Evolutionary conservation across 2,329 filamentous ascomycete genomes (phyloP).

Genomic region (Emergomyces pasteurianus): DNA sequence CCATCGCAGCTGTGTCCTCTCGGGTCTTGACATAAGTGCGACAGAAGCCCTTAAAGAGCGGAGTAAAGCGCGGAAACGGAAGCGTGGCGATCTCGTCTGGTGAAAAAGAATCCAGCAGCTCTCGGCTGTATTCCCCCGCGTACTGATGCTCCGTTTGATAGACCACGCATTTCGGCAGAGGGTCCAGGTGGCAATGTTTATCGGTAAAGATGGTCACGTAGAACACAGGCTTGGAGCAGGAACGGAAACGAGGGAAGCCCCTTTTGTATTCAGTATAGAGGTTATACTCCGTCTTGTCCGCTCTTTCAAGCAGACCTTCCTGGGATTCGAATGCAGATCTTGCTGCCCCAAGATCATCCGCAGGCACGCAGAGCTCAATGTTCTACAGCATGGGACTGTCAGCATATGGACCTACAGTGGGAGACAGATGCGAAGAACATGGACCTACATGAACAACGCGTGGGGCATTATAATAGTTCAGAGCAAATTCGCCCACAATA

Average conservation of each 20-base stretch:
- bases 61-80: constrained; percentile 14
- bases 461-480: constrained; percentile 9
- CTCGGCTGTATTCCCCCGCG: constrained; percentile 61
- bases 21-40: constrained; percentile 10
- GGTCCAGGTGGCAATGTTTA: constrained; percentile 10
- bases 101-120: constrained; percentile 57
- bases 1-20: constrained; percentile 17
- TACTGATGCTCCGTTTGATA: constrained; percentile 36
- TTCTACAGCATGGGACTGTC: not conserved
- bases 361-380: constrained; percentile 7
- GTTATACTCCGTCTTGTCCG: constrained; percentile 7
- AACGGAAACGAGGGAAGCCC: constrained; percentile 11
- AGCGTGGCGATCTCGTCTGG: constrained; percentile 19
- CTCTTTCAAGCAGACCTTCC: constrained; percentile 31
- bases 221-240: constrained; percentile 4
- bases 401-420: not conserved
- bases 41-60: constrained; percentile 13
- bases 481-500: constrained; percentile 8
- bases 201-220: constrained; percentile 12
- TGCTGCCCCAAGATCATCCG: not conserved
- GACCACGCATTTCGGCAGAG: constrained; percentile 7
- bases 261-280: constrained; percentile 17
- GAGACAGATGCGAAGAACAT: not conserved
- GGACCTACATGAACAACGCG: constrained; percentile 5
- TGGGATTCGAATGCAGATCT: constrained; percentile 25